Evolutionary conservation across 2,329 filamentous ascomycete genomes (phyloP).

Genomic region (Pseudofabraea citricarpa): DNA sequence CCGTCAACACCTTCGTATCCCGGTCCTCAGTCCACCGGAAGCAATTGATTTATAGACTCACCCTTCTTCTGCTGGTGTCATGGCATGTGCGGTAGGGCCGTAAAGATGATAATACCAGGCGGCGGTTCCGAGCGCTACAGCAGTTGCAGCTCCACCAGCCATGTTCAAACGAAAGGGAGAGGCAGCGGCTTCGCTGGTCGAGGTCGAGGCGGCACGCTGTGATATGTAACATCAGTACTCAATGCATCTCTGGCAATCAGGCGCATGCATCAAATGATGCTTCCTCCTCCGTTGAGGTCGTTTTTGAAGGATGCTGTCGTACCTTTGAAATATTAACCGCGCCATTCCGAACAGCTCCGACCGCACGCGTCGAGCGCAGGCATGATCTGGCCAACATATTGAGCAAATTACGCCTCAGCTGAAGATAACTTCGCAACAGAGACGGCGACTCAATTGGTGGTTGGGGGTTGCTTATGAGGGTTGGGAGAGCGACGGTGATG

Average conservation of each 20-base stretch:
- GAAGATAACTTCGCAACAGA: slow-evolving; percentile 23
- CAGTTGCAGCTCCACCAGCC: slow-evolving; percentile 80
- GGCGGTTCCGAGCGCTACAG: slow-evolving; percentile 80
- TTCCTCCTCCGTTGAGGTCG: slow-evolving; percentile 29
- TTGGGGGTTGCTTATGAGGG: slow-evolving; percentile 18
- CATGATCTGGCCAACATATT: slow-evolving; percentile 92
- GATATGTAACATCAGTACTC: slow-evolving; percentile 32
- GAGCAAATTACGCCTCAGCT: slow-evolving; percentile 30
- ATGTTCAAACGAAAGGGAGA: slow-evolving; percentile 80
- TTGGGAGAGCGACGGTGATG: slow-evolving; percentile 13
- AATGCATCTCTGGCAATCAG: slow-evolving; percentile 3
- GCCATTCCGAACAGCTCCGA: slow-evolving; percentile 73
- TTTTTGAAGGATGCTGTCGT: slow-evolving; percentile 43
- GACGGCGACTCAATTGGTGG: slow-evolving; percentile 24
- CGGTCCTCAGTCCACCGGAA: no score
- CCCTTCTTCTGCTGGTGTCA: slow-evolving; percentile 96
- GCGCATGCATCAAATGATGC: slow-evolving; percentile 18
- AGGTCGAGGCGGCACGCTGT: slow-evolving; percentile 66
- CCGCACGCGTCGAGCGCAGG: slow-evolving; percentile 81
- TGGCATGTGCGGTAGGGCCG: slow-evolving; percentile 79
- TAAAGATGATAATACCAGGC: slow-evolving; percentile 98
- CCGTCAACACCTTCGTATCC: no score
- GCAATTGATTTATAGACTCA: slow-evolving; percentile 50
- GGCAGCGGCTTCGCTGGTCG: slow-evolving; percentile 65
- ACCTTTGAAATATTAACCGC: slow-evolving; percentile 71